Evolutionary conservation across 176 grass and related monocot species (phyloP), one percentile per base, ranked within the genome.

Genomic region (Cenchrus purpureus): DNA sequence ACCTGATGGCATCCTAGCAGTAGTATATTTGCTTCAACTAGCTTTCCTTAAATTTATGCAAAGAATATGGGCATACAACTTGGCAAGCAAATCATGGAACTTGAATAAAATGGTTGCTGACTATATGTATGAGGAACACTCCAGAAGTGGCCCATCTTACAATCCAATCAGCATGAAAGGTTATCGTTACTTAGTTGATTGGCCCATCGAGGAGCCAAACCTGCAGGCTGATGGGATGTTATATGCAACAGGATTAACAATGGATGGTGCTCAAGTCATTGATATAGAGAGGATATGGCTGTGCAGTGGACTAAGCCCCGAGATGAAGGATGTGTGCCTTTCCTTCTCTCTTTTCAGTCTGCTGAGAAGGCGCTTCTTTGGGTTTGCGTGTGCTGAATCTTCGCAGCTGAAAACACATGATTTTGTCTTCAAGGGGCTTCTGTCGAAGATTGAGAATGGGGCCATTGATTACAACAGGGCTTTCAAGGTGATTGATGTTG

Each of bases 151-250:
- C 12, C 32, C 62, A 53, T 66, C 59, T 49, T 79, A 79, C 6
- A 45, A 74, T 46, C 77, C 84, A 31, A 37, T 19, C 16, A 80
- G n/a, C 58, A 46, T 86, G 85, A 58, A 80, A 86, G 85, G 68
- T 65, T 86, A 72, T 2, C 57, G n/a, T 55, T 86, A 86, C 68
- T 20, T 74, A 17, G 85, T 86, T 50, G 44, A 45, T 8, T 45
- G 44, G 44, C 44, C 44, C 44, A 5, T 45, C 44, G 6, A 45
- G 6, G 7, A 45, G 44, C 7, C 44, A 45, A 45, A 5, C 7
- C 7, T 45, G 44, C 6, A 45, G 4, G 44, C 44, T 34, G 32
- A 34, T 45, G 6, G 44, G 7, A 45, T 8, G 7, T 45, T 5
- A 45, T 61, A 77, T 28, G 5, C 20, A 37, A 10, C 25, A 32